A percentile compares a stretch with the other conserved stretches of the same genome.
Evolutionary conservation across 2,329 filamentous ascomycete species (phyloP).

Genomic region (Colletotrichum godetiae): DNA sequence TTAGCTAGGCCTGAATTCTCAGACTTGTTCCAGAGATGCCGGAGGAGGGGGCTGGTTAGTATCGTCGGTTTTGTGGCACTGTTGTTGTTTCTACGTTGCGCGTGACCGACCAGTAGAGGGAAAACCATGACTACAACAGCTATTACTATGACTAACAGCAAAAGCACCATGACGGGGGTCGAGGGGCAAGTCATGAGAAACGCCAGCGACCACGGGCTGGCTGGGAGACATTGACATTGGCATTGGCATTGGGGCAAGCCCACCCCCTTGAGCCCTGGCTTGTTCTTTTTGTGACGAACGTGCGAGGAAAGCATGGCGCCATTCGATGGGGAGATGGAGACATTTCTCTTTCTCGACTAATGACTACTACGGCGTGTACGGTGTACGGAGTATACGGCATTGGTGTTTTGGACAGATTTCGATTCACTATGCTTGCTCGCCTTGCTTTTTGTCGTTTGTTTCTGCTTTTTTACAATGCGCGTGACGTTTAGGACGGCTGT

Average conservation of each 20-base stretch:
- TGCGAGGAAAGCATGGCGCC: slow-evolving; percentile 6
- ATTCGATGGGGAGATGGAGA: slow-evolving; percentile 6
- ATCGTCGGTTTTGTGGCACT: background rate
- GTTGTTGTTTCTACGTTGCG: background rate
- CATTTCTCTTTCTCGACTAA: background rate
- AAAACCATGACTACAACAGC: background rate
- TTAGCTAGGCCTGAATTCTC: background rate
- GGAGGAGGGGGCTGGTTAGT: background rate
- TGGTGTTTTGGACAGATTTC: background rate
- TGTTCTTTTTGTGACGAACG: background rate
- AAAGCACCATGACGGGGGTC: slow-evolving; percentile 6
- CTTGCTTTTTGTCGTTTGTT: background rate
- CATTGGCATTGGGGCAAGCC: background rate
- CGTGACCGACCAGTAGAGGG: slow-evolving; percentile 9
- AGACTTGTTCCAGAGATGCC: background rate
- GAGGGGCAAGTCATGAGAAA: slow-evolving; percentile 7
- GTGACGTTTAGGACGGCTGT: background rate
- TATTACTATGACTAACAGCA: slow-evolving; percentile 11
- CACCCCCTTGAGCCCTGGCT: background rate
- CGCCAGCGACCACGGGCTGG: background rate
- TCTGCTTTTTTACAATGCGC: background rate
- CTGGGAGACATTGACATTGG: no score
- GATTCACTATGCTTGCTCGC: background rate
- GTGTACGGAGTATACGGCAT: background rate
- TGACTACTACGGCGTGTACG: background rate